A percentile compares a stretch with the other conserved stretches of the same genome.
phyloP scores from a whole-genome alignment of 352 stramenopile species.

The Globisporangium acanthophoron region DNA sequence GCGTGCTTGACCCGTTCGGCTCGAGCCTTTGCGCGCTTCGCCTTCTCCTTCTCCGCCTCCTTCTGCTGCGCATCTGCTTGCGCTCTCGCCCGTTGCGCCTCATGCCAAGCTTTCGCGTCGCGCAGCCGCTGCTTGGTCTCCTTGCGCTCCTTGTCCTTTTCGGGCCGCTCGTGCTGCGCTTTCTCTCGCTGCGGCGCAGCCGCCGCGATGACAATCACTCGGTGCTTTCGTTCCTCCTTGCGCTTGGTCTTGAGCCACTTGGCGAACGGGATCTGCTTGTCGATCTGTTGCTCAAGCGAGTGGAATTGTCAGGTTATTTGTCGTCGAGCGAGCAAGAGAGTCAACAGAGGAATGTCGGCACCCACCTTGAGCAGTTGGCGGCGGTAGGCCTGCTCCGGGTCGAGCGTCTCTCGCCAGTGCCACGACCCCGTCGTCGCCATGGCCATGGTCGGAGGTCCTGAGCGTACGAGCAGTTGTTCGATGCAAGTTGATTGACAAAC shows the following conservation, averaged over 20 bases:
- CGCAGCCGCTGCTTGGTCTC: slow-evolving; percentile 13
- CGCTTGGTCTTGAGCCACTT: slow-evolving; percentile 41
- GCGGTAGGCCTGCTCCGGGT: slow-evolving; percentile 35
- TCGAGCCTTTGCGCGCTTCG: neutral
- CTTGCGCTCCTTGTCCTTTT: slow-evolving; percentile 16
- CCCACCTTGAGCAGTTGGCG: slow-evolving; percentile 45
- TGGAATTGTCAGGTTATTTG: too few species aligned
- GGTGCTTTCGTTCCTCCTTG: neutral
- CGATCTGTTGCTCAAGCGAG: slow-evolving; percentile 22
- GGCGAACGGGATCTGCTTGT: slow-evolving; percentile 34
- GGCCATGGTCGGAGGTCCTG: neutral
- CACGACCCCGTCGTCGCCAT: slow-evolving; percentile 18
- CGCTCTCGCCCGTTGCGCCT: slow-evolving; percentile 2
- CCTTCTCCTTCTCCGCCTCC: slow-evolving; percentile 5
- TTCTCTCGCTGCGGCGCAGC: slow-evolving; percentile 14
- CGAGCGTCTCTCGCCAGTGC: slow-evolving; percentile 61
- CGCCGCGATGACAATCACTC: neutral
- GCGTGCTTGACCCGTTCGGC: slow-evolving; percentile 7
- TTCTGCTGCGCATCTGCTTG: slow-evolving; percentile 1
- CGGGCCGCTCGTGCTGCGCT: slow-evolving; percentile 2
- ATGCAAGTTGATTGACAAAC: neutral
- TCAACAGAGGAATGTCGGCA: neutral
- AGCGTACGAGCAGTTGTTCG: neutral
- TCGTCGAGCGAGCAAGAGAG: neutral
- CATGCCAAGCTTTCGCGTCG: neutral